Conservation (phyloP, 2,329 filamentous ascomycete species). For the Arthrobotrys entomopaga region DNA sequence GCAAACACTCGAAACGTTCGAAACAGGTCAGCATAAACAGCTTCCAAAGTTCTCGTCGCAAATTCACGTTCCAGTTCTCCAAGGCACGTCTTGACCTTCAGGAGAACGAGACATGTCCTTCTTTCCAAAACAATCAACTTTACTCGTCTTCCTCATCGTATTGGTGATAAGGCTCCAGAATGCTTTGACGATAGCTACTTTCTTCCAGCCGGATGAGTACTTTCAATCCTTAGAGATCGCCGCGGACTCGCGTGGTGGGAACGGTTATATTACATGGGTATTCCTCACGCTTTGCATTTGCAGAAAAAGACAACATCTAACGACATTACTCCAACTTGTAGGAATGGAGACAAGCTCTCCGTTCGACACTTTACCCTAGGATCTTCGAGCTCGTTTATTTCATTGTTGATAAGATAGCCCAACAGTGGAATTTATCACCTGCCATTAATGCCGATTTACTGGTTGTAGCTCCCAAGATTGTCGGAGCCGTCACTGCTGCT, state of each 20-base stretch:
- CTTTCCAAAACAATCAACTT: conserved; percentile 23
- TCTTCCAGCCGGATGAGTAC: conserved; percentile 98
- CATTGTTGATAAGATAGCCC: conserved; percentile 69
- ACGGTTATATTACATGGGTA: conserved; percentile 96
- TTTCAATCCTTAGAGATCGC: conserved; percentile 96
- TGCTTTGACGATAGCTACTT: conserved; percentile 80
- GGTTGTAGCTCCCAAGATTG: conserved; percentile 75
- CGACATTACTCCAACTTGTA: conserved; percentile 61
- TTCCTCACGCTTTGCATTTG: conserved; percentile 59
- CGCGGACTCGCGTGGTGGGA: conserved; percentile 82
- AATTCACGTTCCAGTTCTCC: neutral
- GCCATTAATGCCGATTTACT: conserved; percentile 73
- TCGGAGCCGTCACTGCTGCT: conserved; percentile 82
- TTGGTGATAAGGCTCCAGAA: conserved; percentile 81
- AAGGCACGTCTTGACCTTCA: neutral
- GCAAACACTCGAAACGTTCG: neutral
- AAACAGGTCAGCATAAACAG: too few species aligned
- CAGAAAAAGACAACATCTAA: neutral
- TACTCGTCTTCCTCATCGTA: conserved; percentile 60
- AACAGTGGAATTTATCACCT: conserved; percentile 67
- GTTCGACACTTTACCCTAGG: conserved; percentile 89
- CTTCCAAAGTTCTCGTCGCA: neutral
- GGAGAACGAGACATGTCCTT: conserved; percentile 19
- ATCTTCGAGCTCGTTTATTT: conserved; percentile 83
- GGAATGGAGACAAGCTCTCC: conserved; percentile 91